Percentiles rank a stretch among this genome's conserved stretches.
Conservation (phyloP, 768 basidiomycete genomes). For the Tylopilus plumbeoviolaceoides region DNA sequence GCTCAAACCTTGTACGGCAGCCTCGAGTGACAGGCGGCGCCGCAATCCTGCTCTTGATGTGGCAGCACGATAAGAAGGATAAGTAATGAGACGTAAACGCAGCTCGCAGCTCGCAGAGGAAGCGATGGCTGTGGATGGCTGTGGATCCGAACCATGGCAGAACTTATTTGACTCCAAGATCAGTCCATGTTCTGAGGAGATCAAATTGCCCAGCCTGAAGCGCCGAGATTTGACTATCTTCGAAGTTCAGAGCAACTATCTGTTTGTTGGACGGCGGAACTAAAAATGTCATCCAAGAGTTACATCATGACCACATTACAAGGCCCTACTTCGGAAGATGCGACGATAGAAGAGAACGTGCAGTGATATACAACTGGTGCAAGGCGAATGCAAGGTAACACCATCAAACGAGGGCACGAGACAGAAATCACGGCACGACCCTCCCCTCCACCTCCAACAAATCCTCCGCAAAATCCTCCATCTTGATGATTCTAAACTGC, state of each 20-base stretch:
- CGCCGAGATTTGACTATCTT: neutral
- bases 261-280: no score
- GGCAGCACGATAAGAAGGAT: neutral
- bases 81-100: no score
- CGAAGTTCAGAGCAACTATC: neutral
- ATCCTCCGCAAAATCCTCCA: slow-evolving; percentile 64
- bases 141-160: neutral
- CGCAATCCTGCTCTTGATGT: neutral
- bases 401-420: neutral
- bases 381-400: slow-evolving; percentile 4
- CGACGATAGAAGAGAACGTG: neutral
- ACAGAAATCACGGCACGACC: neutral
- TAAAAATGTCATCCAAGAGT: neutral
- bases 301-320: neutral
- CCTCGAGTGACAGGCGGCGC: neutral
- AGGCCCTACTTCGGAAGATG: neutral
- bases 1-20: neutral
- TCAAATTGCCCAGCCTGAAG: neutral
- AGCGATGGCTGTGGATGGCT: neutral
- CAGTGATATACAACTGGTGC: slow-evolving; percentile 13
- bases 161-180: neutral
- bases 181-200: neutral
- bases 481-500: slow-evolving; percentile 52
- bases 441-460: slow-evolving; percentile 43
- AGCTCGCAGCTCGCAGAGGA: neutral